Evolutionary conservation across 2,329 filamentous ascomycete species (phyloP).

Genomic region (Pseudogymnoascus sp.): DNA sequence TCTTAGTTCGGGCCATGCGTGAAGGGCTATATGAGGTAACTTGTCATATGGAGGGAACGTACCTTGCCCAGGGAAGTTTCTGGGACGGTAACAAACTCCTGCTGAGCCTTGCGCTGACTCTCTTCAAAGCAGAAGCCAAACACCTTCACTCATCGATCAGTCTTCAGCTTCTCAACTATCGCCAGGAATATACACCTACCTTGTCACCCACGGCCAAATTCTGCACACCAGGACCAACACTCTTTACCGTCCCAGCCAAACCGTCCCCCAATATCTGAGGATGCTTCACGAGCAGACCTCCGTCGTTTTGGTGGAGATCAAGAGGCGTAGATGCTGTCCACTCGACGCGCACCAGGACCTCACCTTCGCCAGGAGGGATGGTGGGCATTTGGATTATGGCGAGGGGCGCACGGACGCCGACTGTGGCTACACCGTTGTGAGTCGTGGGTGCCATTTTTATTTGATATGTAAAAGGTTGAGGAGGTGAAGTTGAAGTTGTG

Average conservation of each 20-base stretch:
- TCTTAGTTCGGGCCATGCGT: slow-evolving; percentile 18
- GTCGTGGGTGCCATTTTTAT: slow-evolving; percentile 25
- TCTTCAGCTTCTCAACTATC: not conserved
- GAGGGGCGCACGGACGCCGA: slow-evolving; percentile 31
- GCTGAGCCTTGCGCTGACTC: slow-evolving; percentile 44
- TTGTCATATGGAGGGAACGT: slow-evolving; percentile 13
- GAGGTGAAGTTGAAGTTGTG: not conserved
- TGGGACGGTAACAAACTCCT: slow-evolving; percentile 47
- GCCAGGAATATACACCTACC: slow-evolving; percentile 28
- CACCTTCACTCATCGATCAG: slow-evolving; percentile 14
- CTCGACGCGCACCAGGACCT: slow-evolving; percentile 47
- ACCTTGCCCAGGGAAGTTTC: slow-evolving; percentile 42
- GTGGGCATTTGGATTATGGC: slow-evolving; percentile 30
- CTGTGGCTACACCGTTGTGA: slow-evolving; percentile 36
- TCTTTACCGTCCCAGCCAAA: slow-evolving; percentile 45
- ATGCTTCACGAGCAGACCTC: slow-evolving; percentile 45
- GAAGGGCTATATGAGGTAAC: slow-evolving; percentile 16
- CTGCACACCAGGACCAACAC: slow-evolving; percentile 39
- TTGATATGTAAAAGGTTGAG: not conserved
- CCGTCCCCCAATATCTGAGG: slow-evolving; percentile 46
- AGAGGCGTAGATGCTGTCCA: slow-evolving; percentile 56
- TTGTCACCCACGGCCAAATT: slow-evolving; percentile 45
- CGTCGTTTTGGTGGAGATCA: slow-evolving; percentile 55
- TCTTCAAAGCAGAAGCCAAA: slow-evolving; percentile 47
- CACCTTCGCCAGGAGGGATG: slow-evolving; percentile 26